Base-by-base conservation (phyloP, 2,329 filamentous ascomycete genomes). In the Pyrenochaeta sp. region DNA sequence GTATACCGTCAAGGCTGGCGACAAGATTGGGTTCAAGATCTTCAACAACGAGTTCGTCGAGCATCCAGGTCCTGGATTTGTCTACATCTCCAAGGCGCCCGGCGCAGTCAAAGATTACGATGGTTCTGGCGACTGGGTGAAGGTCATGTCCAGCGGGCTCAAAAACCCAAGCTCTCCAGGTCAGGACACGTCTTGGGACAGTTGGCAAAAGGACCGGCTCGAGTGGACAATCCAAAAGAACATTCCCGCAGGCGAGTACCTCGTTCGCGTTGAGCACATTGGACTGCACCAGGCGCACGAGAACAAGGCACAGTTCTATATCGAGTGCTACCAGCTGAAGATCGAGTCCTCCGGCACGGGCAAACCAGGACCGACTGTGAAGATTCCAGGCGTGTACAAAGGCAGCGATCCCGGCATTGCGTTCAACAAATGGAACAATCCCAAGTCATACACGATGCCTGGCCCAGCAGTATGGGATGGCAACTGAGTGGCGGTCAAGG, bases 51-150 rank as follows among this genome's bases (percentile, higher is more conserved):
- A 81, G 60, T 66, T 79, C 66, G 78, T 84, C 65, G 75, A 73
- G 54, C 72, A 75, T 35, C 73, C 73, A 11, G 72, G 73, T 20
- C 72, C 72, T n/a, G 66, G 71, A 15, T 73, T 75, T 44, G 71
- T 75, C 17, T 75, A 75, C 63, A 64, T 75, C 52, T 68, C 64
- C 54, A 74, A 80, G 71, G 85, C 82, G 51, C 80, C 89, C 57
- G 85, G 88, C 74, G 88, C 86, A 71, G 82, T 90, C 54, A 84
- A 88, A 67, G 82, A 81, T 31, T 87, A 89, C 66, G 89, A 92
- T 75, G 87, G 88, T 60, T 83, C 88, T 48, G 82, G 71, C n/a
- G 71, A 72, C 41, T 75, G 73, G 73, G 61, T 67, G 57, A 75
- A 75, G 62, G 70, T 73, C 44, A 67, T 67, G 51, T 63, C 73